Evolutionary conservation across 805 yeast genomes (phyloP).

Genomic region (Saccharomyces mikatae): DNA sequence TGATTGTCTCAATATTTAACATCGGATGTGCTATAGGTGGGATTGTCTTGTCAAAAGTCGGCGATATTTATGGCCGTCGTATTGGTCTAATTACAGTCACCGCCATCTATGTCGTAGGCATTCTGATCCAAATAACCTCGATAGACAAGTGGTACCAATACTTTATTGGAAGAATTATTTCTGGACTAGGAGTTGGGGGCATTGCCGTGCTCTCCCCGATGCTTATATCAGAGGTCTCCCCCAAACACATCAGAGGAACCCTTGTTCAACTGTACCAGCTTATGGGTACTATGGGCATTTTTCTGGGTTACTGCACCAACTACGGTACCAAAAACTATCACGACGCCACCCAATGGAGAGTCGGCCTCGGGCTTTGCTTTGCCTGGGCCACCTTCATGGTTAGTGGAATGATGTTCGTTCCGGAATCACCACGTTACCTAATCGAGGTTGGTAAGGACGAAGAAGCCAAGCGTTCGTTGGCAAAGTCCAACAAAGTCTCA

Average conservation of each 20-base stretch:
- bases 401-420: constrained; percentile 40
- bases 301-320: constrained; percentile 60
- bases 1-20: constrained; percentile 53
- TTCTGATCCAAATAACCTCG: constrained; percentile 54
- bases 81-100: constrained; percentile 50
- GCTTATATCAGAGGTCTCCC: constrained; percentile 60
- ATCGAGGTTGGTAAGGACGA: constrained; percentile 48
- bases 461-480: constrained; percentile 56
- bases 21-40: constrained; percentile 72
- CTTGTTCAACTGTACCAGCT: constrained; percentile 60
- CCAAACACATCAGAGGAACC: constrained; percentile 60
- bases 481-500: constrained; percentile 44
- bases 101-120: constrained; percentile 59
- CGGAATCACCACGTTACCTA: constrained; percentile 63
- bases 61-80: constrained; percentile 61
- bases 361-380: constrained; percentile 51
- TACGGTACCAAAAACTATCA: constrained; percentile 48
- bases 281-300: constrained; percentile 61
- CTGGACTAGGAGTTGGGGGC: constrained; percentile 70
- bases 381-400: constrained; percentile 35
- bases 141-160: constrained; percentile 54
- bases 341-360: constrained; percentile 69
- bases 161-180: constrained; percentile 32
- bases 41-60: constrained; percentile 46
- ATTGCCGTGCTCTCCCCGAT: constrained; percentile 67